A percentile compares a stretch with the other conserved stretches of the same genome.
Evolutionary conservation across 352 stramenopile species (phyloP).

Genomic region (Globisporangium apiculatum): DNA sequence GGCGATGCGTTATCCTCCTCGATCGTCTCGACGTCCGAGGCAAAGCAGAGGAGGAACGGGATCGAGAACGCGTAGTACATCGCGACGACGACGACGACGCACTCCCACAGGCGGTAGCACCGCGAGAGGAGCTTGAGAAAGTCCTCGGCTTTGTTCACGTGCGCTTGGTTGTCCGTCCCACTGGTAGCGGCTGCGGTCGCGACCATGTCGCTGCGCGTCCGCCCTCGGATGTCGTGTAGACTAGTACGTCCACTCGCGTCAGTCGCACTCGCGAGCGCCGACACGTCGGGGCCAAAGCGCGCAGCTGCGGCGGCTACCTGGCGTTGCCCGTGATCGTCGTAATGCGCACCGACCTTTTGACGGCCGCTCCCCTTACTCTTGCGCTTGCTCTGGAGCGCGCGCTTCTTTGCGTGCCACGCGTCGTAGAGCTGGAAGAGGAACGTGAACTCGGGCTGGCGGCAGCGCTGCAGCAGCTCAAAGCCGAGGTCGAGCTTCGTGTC

Average conservation of each 20-base stretch:
- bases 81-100: slow-evolving; percentile 33
- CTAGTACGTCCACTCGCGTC: background rate
- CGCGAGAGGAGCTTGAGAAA: slow-evolving; percentile 47
- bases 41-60: slow-evolving; percentile 55
- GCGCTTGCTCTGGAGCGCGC: background rate
- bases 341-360: slow-evolving; percentile 3
- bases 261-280: background rate
- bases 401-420: slow-evolving; percentile 20
- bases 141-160: slow-evolving; percentile 23
- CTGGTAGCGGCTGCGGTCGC: background rate
- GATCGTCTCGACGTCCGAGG: slow-evolving; percentile 25
- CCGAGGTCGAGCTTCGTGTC: slow-evolving; percentile 50
- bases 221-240: too few relatives aligned
- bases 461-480: slow-evolving; percentile 46
- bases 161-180: background rate
- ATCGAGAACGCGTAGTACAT: slow-evolving; percentile 53
- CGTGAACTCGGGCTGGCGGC: slow-evolving; percentile 45
- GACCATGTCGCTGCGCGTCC: too few relatives aligned
- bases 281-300: background rate
- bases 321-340: too few relatives aligned
- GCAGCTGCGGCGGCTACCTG: background rate
- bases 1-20: background rate
- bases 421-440: slow-evolving; percentile 46
- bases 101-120: slow-evolving; percentile 53
- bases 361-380: too few relatives aligned